These are phyloP conservation scores for Cladosporium cucumerinum DNA, from an alignment of 2,329 filamentous ascomycete species.

Conservation along the genomic window DNA sequence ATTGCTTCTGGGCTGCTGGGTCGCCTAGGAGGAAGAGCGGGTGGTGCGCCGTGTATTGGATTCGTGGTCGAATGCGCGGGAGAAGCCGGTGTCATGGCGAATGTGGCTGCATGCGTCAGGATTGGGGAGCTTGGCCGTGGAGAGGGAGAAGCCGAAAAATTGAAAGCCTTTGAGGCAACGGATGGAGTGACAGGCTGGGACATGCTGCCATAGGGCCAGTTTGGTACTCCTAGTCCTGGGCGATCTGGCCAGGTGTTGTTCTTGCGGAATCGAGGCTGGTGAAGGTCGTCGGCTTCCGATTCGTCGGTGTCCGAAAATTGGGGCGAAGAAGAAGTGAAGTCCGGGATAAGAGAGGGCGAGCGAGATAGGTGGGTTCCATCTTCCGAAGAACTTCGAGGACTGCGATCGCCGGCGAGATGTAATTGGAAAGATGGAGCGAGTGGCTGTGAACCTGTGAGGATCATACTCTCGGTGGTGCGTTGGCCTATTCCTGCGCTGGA, in stretches of 20 bases:
- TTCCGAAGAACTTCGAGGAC: conserved; percentile 12
- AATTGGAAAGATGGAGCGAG: neutral
- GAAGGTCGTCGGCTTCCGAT: conserved; percentile 5
- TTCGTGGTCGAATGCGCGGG: conserved; percentile 6
- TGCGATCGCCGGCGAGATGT: neutral
- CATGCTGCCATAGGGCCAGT: conserved; percentile 20
- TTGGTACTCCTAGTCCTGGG: conserved; percentile 19
- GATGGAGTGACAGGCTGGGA: conserved; percentile 31
- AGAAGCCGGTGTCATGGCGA: conserved; percentile 10
- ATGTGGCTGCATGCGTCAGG: neutral
- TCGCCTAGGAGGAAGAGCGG: conserved; percentile 30
- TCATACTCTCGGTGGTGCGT: conserved; percentile 8
- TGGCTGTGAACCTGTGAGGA: neutral
- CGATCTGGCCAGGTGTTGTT: conserved; percentile 19
- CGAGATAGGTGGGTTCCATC: neutral
- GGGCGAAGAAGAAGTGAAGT: conserved; percentile 8
- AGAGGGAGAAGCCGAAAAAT: neutral
- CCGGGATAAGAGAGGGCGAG: conserved; percentile 1
- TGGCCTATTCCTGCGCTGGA: neutral
- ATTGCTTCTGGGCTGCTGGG: conserved; percentile 39
- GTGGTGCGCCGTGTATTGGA: neutral
- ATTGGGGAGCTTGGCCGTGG: conserved; percentile 11
- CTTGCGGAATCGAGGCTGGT: neutral
- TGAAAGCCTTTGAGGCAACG: conserved; percentile 19
- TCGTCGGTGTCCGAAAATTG: conserved; percentile 11